phyloP scores from a whole-genome alignment of 768 basidiomycete species.

The Mycena belliarum region DNA sequence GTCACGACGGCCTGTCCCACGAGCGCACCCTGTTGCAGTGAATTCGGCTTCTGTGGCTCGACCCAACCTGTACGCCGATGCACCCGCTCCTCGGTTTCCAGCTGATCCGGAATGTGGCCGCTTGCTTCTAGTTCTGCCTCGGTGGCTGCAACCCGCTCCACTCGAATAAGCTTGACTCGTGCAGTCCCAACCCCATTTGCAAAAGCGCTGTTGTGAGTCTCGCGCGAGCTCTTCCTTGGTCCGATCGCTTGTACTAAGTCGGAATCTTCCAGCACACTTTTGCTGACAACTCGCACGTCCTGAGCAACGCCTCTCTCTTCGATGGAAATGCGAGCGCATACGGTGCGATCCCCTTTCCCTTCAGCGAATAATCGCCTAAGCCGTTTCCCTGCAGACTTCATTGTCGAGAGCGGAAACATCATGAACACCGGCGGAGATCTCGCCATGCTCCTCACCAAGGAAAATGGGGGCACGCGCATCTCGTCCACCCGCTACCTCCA shows the following conservation, averaged over 20 bases:
- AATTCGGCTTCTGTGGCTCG: constrained; percentile 55
- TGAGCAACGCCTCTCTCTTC: constrained; percentile 64
- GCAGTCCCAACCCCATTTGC: constrained; percentile 73
- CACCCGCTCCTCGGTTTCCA: neutral
- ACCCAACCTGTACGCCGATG: constrained; percentile 39
- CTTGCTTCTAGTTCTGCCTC: constrained; percentile 61
- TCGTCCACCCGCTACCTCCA: constrained; percentile 82
- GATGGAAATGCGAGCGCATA: constrained; percentile 75
- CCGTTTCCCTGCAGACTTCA: constrained; percentile 54
- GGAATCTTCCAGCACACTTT: constrained; percentile 54
- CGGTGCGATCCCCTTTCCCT: constrained; percentile 38
- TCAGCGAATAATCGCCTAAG: neutral
- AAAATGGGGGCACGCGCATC: constrained; percentile 74
- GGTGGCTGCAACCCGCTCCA: constrained; percentile 85
- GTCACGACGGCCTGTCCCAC: constrained; percentile 44
- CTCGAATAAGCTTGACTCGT: constrained; percentile 65
- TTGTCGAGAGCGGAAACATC: constrained; percentile 65
- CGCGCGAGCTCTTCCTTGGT: neutral
- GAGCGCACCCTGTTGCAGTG: constrained; percentile 56
- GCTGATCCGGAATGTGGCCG: neutral
- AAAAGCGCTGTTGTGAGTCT: constrained; percentile 54
- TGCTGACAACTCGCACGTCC: constrained; percentile 63
- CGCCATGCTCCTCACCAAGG: constrained; percentile 64
- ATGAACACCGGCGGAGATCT: constrained; percentile 70
- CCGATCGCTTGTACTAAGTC: constrained; percentile 1